Conservation (phyloP, 345 rosid species). For the Streptanthus diversifolius region DNA sequence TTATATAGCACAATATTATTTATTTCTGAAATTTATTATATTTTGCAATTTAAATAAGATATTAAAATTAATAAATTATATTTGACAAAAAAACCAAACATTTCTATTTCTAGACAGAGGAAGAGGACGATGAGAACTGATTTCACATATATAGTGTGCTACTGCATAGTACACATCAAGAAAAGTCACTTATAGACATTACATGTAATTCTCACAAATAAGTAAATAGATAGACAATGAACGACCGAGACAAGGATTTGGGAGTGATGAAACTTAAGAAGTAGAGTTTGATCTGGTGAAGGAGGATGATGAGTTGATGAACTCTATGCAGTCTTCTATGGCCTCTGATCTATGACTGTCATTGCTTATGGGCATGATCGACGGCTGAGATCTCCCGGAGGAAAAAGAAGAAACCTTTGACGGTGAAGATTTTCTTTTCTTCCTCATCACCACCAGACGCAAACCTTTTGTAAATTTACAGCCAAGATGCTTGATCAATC, state of each 20-base stretch:
- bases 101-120: not conserved
- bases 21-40: too few relatives aligned
- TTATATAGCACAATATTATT: too few relatives aligned
- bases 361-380: slow-evolving; percentile 34
- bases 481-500: slow-evolving; percentile 49
- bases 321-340: slow-evolving; percentile 78
- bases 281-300: slow-evolving; percentile 55
- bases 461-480: slow-evolving; percentile 49
- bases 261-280: slow-evolving; percentile 15
- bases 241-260: not conserved
- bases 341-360: slow-evolving; percentile 67
- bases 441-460: slow-evolving; percentile 38
- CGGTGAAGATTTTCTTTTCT: slow-evolving; percentile 36
- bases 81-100: not conserved
- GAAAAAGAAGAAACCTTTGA: slow-evolving; percentile 37
- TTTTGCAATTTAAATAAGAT: too few relatives aligned
- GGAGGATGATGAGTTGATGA: slow-evolving; percentile 68
- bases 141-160: not conserved
- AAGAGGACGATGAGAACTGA: not conserved
- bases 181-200: not conserved
- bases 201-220: slow-evolving; percentile 1
- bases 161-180: not conserved
- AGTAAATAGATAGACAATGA: not conserved
- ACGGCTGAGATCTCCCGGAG: slow-evolving; percentile 43
- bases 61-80: too few relatives aligned